Conservation (phyloP, 768 basidiomycete genomes). For the Leucosporidium yakuticum region DNA sequence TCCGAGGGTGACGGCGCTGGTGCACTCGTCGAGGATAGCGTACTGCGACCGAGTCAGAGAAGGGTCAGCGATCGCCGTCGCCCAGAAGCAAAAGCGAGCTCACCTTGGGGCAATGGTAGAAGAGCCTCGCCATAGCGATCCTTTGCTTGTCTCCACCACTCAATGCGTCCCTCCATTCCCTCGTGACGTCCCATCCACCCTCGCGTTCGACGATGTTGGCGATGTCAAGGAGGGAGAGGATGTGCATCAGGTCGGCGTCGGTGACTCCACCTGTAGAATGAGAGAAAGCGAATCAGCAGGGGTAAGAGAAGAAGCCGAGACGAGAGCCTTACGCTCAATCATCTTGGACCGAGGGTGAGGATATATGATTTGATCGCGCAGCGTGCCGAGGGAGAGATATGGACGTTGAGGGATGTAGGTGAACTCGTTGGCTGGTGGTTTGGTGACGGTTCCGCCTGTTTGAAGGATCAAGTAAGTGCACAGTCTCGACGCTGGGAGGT, state of each 20-base stretch:
- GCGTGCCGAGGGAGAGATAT: conserved; percentile 85
- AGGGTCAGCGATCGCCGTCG: not conserved
- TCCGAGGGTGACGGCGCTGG: conserved; percentile 84
- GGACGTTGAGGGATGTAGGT: conserved; percentile 94
- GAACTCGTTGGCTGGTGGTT: conserved; percentile 81
- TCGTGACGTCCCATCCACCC: conserved; percentile 86
- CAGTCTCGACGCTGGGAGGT: not conserved
- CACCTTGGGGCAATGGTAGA: conserved; percentile 90
- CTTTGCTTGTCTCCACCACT: conserved; percentile 96
- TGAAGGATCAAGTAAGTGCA: not conserved
- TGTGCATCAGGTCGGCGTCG: conserved; percentile 64
- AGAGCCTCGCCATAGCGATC: conserved; percentile 92
- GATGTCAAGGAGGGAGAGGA: conserved; percentile 77
- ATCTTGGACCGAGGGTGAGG: conserved; percentile 76
- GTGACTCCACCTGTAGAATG: conserved; percentile 45
- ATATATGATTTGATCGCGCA: conserved; percentile 94
- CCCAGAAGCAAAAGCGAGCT: conserved; percentile 24
- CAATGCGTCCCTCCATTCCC: conserved; percentile 88
- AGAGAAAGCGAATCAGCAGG: not conserved
- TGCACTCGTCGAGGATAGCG: conserved; percentile 93
- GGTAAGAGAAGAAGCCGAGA: too few species aligned
- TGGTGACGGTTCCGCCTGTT: conserved; percentile 68
- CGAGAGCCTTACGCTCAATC: conserved; percentile 57
- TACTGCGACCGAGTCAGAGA: conserved; percentile 53
- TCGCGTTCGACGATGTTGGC: conserved; percentile 79